Evolutionary conservation across 208 protist genomes (phyloP).

Genomic region (Trypanosoma melophagium): DNA sequence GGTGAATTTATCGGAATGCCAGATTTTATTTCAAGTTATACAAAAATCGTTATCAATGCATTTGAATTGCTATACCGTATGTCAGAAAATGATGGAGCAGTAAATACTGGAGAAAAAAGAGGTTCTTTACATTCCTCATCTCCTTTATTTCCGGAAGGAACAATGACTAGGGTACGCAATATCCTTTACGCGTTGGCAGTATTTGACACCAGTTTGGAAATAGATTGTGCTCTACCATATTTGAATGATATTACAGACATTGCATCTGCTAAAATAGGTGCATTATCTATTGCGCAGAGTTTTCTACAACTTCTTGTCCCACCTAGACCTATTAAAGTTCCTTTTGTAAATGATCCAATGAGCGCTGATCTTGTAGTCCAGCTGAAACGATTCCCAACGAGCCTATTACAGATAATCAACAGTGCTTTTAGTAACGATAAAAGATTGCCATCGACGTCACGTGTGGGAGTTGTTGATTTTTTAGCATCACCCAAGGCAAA

Average conservation of each 20-base stretch:
- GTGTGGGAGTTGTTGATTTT: constrained; percentile 47
- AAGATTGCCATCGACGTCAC: constrained; percentile 44
- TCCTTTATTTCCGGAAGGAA: not conserved
- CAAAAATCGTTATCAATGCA: constrained; percentile 25
- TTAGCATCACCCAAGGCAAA: constrained; percentile 65
- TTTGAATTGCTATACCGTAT: constrained; percentile 34
- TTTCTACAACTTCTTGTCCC: constrained; percentile 40
- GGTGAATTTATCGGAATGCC: constrained; percentile 32
- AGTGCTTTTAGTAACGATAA: constrained; percentile 54
- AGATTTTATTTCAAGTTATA: constrained; percentile 27
- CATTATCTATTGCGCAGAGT: constrained; percentile 32
- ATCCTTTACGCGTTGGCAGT: constrained; percentile 41
- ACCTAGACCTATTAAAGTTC: constrained; percentile 29
- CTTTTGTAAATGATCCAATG: constrained; percentile 27
- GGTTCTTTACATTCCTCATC: constrained; percentile 5
- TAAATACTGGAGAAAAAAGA: not conserved
- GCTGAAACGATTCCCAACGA: constrained; percentile 35
- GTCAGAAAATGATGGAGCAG: constrained; percentile 18
- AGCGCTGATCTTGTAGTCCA: constrained; percentile 33
- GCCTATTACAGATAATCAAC: constrained; percentile 63
- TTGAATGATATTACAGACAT: constrained; percentile 8
- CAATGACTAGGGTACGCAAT: constrained; percentile 28
- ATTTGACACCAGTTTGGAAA: constrained; percentile 39
- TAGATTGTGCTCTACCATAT: constrained; percentile 39
- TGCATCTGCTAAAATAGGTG: constrained; percentile 20